Percentiles rank a stretch among this genome's conserved stretches.
Conservation (phyloP, 441 rosid genomes). For the Brassica balearica region DNA sequence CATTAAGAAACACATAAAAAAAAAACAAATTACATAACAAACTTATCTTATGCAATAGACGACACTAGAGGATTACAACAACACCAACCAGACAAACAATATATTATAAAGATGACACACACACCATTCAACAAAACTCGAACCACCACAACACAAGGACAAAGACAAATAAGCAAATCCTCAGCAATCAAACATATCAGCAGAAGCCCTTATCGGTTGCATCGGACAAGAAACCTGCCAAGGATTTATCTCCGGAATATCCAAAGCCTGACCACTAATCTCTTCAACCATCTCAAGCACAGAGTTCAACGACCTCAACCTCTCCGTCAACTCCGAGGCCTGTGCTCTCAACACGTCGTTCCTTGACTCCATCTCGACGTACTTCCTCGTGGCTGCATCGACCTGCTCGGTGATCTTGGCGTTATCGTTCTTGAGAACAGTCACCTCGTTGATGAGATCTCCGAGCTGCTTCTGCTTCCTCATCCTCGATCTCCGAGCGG, state of each 20-base stretch:
- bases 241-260: conserved; percentile 73
- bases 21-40: conserved; percentile 29
- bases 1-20: conserved; percentile 1
- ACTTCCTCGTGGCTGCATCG: conserved; percentile 44
- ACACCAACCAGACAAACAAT: neutral
- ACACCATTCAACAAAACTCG: conserved; percentile 29
- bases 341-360: conserved; percentile 76
- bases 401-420: conserved; percentile 46
- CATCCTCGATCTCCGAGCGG: conserved; percentile 81
- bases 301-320: conserved; percentile 68
- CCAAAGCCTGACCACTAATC: conserved; percentile 61
- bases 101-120: neutral
- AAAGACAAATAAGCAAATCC: neutral
- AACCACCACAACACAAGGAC: conserved; percentile 4
- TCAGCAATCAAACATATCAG: conserved; percentile 57
- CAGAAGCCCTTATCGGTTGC: conserved; percentile 66
- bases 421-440: conserved; percentile 59
- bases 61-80: conserved; percentile 16
- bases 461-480: conserved; percentile 72
- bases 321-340: conserved; percentile 65
- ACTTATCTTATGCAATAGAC: conserved; percentile 9
- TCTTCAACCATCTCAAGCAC: conserved; percentile 70
- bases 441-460: conserved; percentile 58
- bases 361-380: conserved; percentile 57
- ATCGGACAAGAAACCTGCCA: conserved; percentile 66